Conservation (phyloP, 2,329 filamentous ascomycete species). For the Nemania bipapillata region DNA sequence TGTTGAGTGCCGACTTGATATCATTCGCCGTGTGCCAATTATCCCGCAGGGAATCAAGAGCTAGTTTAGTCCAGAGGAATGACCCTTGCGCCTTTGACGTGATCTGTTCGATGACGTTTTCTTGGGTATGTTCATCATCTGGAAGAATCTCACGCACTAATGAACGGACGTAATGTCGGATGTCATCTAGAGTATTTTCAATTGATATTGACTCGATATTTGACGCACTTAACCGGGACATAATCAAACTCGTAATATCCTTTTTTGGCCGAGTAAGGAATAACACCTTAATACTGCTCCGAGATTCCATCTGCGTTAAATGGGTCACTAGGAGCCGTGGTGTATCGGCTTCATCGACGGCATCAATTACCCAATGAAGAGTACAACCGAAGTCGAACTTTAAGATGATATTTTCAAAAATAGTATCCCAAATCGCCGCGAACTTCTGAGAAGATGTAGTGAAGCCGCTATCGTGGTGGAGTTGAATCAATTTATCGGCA, state of each 20-base stretch:
- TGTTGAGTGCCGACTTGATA: background rate
- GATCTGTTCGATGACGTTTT: too few species aligned
- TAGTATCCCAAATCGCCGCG: background rate
- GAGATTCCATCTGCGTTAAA: background rate
- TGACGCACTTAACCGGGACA: too few species aligned
- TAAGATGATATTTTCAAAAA: background rate
- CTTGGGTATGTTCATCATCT: background rate
- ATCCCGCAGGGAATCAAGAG: background rate
- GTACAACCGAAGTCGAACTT: background rate
- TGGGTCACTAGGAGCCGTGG: too few species aligned
- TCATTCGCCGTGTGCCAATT: background rate
- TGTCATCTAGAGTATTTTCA: too few species aligned
- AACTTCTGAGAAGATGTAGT: background rate
- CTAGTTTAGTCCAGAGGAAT: background rate
- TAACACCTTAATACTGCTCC: background rate
- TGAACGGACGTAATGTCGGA: background rate
- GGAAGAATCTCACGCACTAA: background rate
- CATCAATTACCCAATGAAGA: background rate
- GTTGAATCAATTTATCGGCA: background rate
- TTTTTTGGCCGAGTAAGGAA: background rate
- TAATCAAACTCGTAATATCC: too few species aligned
- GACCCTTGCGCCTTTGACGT: background rate
- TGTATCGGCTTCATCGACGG: background rate
- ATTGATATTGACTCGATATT: too few species aligned
- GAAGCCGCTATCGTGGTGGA: background rate